Percentiles rank a stretch among this genome's conserved stretches.
Conservation (phyloP, 192 early-diverging fungal species). For the Coemansia sp. region DNA sequence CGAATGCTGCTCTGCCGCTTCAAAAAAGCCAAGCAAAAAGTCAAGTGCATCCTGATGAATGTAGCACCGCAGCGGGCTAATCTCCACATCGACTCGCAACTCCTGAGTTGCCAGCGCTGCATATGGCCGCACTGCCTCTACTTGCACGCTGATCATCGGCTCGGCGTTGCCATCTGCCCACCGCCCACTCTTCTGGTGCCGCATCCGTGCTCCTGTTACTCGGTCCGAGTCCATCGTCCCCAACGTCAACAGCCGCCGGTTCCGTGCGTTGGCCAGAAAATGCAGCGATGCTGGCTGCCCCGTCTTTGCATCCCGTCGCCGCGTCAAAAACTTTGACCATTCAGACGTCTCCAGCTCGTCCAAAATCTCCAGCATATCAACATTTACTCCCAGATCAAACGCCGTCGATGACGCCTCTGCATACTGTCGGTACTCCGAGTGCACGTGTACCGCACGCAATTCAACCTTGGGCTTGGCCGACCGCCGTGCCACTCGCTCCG, state of each 20-base stretch:
- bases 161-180: constrained; percentile 46
- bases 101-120: constrained; percentile 39
- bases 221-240: constrained; percentile 48
- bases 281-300: constrained; percentile 48
- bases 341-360: constrained; percentile 53
- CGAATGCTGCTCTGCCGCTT: constrained; percentile 23
- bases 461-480: constrained; percentile 48
- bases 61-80: constrained; percentile 82
- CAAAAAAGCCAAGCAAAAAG: constrained; percentile 81
- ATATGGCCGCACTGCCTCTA: constrained; percentile 54
- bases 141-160: constrained; percentile 40
- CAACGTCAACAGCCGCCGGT: constrained; percentile 45
- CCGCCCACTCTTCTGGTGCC: constrained; percentile 32
- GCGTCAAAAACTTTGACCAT: constrained; percentile 55
- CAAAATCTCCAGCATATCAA: constrained; percentile 49
- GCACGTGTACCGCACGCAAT: constrained; percentile 43
- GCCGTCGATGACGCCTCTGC: constrained; percentile 35
- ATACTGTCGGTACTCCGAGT: constrained; percentile 46
- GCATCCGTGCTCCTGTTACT: constrained; percentile 37
- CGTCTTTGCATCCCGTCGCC: constrained; percentile 44
- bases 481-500: constrained; percentile 17
- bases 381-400: constrained; percentile 38
- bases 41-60: constrained; percentile 92
- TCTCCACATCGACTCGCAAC: constrained; percentile 57
- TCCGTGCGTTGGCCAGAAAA: constrained; percentile 41